Conservation (phyloP, 78 protist genomes). For the Dictyostelium capitatum region DNA sequence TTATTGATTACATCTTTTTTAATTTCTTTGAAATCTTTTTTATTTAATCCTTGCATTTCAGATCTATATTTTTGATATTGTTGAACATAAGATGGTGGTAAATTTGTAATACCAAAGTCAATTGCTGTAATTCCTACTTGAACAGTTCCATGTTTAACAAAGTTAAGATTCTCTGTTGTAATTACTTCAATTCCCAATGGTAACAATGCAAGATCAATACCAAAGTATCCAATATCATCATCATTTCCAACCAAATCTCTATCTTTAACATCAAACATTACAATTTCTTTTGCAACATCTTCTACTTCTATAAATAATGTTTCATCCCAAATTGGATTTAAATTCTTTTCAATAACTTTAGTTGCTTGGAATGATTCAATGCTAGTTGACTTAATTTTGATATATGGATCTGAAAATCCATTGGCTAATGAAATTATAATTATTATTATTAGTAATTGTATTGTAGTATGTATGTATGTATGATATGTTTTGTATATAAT, state of each 20-base stretch:
- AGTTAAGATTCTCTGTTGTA: constrained; percentile 8
- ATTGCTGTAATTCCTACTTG: constrained; percentile 22
- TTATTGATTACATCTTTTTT: background rate
- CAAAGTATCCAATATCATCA: background rate
- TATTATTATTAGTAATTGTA: too few species aligned
- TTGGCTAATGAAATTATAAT: too few species aligned
- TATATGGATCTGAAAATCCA: background rate
- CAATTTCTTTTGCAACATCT: background rate
- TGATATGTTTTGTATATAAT: too few species aligned
- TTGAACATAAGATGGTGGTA: constrained; percentile 10
- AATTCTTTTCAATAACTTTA: background rate
- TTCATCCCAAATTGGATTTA: constrained; percentile 38
- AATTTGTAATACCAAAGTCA: constrained; percentile 36
- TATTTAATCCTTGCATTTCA: background rate
- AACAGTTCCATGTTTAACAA: constrained; percentile 17
- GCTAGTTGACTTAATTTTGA: background rate
- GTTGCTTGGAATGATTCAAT: constrained; percentile 8
- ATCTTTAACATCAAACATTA: constrained; percentile 17
- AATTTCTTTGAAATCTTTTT: constrained; percentile 13
- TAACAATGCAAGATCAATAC: background rate
- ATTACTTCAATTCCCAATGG: constrained; percentile 33
- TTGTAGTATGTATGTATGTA: too few species aligned
- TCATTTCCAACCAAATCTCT: background rate
- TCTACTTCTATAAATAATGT: background rate
- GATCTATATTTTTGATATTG: constrained; percentile 11